Conservation (phyloP, 164 flowering plant genomes). For the Vitis amurensis region DNA sequence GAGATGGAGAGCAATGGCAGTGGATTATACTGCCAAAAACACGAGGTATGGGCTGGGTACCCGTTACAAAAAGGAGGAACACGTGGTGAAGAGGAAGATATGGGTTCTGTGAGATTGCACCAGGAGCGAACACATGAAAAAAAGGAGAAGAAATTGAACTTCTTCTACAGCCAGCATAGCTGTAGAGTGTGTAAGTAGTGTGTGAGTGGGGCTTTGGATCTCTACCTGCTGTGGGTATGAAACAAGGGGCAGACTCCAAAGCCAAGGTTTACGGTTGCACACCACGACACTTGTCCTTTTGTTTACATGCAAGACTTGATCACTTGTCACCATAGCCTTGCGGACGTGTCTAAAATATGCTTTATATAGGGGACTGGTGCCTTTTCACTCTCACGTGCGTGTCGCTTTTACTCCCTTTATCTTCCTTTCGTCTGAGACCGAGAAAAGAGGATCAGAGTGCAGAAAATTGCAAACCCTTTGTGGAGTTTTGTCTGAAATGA, state of each 20-base stretch:
- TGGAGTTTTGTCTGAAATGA: constrained; percentile 10
- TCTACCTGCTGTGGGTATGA: neutral
- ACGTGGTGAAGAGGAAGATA: constrained; percentile 26
- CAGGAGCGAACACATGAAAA: neutral
- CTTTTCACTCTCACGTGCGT: constrained; percentile 7
- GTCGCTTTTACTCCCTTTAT: neutral
- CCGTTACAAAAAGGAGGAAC: constrained; percentile 12
- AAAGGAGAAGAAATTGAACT: neutral
- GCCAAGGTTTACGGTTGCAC: neutral
- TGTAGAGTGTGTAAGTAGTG: too few relatives aligned
- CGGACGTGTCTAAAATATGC: neutral
- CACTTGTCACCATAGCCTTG: constrained; percentile 9
- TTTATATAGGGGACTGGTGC: neutral
- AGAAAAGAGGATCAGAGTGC: neutral
- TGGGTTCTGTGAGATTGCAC: neutral
- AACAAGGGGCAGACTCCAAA: neutral
- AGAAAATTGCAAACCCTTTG: constrained; percentile 2
- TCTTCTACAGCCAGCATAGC: too few relatives aligned
- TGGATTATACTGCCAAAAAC: neutral
- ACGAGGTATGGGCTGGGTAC: constrained; percentile 4
- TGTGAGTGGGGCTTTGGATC: neutral
- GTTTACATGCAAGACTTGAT: constrained; percentile 9
- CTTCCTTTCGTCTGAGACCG: constrained; percentile 1
- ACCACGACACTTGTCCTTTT: constrained; percentile 18
- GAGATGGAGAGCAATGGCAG: neutral